Evolutionary conservation across 2,329 filamentous ascomycete genomes (phyloP), one percentile per base, ranked within the genome.

Genomic region (Aplosporella prunicola): DNA sequence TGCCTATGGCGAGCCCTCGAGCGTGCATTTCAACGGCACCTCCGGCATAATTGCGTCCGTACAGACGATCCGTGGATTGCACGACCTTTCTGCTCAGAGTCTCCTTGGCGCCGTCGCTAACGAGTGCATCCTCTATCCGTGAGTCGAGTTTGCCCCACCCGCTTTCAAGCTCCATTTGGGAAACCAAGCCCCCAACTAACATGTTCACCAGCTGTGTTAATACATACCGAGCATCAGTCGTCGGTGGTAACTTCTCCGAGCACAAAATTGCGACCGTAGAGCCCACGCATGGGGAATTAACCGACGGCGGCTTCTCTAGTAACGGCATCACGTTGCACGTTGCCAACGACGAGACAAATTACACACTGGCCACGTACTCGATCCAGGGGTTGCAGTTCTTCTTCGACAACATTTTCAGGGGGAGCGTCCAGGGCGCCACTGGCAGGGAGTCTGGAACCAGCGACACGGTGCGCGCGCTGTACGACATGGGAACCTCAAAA

Each of bases 111-210:
- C 35, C 4, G 30, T 22, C 8, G 35, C 35, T 22, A 25, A 17
- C 25, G 35, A 38, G 7, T 38, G 35, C 22, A 28, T 38, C 5
- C 13, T 38, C 7, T 38, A 38, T n/a, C 16, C 25, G 33, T 35
- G n/a, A 25, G 32, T 17, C 1, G 7, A 10, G 22, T 8, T 4
- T 6, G 5, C 10, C 13, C 11, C 32, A 3, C 13, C 22, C 2
- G 5, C 6, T n/a, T n/a, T 7, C 22, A 9, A 9, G 5, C 6
- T 10, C 17, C 14, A 20, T n/a, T n/a, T n/a, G n/a, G n/a, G n/a
- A n/a, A n/a, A n/a, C n/a, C n/a, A n/a, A n/a, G n/a, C n/a, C n/a
- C n/a, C n/a, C n/a, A n/a, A n/a, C n/a, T n/a, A n/a, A n/a, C n/a
- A n/a, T n/a, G 6, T 28, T 14, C 22, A 7, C 10, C 25, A 35